Conservation (phyloP, 2,329 filamentous ascomycete genomes). For the Trichoderma sp. region DNA sequence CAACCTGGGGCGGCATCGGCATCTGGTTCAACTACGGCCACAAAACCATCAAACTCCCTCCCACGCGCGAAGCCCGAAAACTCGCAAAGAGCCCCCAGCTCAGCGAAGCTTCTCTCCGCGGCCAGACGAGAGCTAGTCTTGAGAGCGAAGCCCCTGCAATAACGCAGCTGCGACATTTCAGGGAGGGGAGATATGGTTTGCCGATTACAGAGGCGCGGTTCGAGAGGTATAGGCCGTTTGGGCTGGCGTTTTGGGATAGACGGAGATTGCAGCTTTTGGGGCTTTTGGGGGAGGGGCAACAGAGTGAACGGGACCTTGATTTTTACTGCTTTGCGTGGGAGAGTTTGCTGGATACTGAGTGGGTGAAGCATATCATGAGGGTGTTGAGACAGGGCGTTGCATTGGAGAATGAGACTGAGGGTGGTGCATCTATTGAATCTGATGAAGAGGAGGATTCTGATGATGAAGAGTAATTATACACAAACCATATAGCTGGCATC, state of each 20-base stretch:
- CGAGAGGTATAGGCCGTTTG: conserved; percentile 21
- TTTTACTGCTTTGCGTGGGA: conserved; percentile 15
- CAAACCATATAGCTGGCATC: not conserved
- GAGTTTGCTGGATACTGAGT: not conserved
- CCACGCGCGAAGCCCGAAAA: not conserved
- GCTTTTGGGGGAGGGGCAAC: not conserved
- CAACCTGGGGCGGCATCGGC: not conserved
- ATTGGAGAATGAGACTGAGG: not conserved
- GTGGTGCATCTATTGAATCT: not conserved
- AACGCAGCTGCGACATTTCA: not conserved
- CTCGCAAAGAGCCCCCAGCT: not conserved
- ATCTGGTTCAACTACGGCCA: not conserved
- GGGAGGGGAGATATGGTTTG: not conserved
- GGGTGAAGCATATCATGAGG: not conserved
- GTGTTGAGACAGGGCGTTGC: not conserved
- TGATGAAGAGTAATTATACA: not conserved
- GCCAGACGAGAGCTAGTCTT: not conserved
- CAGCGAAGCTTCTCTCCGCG: not conserved
- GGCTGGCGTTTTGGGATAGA: conserved; percentile 24
- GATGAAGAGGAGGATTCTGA: not conserved
- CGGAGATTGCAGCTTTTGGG: conserved; percentile 22
- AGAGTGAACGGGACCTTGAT: not conserved
- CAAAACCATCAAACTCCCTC: not conserved
- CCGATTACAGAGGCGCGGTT: conserved; percentile 8
- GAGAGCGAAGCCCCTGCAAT: not conserved